phyloP scores from a whole-genome alignment of 192 early-diverging fungal genomes.

The Piromyces sp. region DNA sequence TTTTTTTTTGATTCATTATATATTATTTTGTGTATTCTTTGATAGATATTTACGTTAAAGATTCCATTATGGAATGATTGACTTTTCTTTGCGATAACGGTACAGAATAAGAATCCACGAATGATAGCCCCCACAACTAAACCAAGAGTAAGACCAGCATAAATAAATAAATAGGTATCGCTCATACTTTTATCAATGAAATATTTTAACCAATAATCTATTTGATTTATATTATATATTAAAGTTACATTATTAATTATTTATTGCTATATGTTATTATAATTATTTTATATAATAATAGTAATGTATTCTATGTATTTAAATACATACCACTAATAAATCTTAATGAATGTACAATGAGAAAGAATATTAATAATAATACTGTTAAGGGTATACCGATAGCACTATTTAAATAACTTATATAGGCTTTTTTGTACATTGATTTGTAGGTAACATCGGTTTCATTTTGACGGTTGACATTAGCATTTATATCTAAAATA shows the following conservation, averaged over 20 bases:
- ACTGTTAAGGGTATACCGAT: neutral
- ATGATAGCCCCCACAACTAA: neutral
- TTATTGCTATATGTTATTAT: no score
- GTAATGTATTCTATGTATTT: no score
- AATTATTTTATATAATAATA: no score
- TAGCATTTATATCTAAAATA: neutral
- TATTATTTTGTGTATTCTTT: no score
- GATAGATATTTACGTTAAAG: neutral
- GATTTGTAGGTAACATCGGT: neutral
- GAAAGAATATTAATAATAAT: neutral
- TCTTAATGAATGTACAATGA: neutral
- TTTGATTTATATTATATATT: no score
- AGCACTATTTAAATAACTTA: neutral
- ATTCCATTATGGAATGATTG: neutral
- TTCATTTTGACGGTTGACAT: neutral
- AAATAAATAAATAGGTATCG: neutral
- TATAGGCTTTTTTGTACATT: neutral
- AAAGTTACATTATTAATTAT: no score
- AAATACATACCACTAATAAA: neutral
- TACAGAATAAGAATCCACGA: neutral
- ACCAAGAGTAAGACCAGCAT: neutral
- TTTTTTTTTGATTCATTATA: no score
- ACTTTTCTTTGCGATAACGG: neutral
- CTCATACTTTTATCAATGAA: neutral
- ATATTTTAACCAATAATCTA: neutral